phyloP scores from a whole-genome alignment of 2,329 filamentous ascomycete genomes.

The Diaporthe vexans region DNA sequence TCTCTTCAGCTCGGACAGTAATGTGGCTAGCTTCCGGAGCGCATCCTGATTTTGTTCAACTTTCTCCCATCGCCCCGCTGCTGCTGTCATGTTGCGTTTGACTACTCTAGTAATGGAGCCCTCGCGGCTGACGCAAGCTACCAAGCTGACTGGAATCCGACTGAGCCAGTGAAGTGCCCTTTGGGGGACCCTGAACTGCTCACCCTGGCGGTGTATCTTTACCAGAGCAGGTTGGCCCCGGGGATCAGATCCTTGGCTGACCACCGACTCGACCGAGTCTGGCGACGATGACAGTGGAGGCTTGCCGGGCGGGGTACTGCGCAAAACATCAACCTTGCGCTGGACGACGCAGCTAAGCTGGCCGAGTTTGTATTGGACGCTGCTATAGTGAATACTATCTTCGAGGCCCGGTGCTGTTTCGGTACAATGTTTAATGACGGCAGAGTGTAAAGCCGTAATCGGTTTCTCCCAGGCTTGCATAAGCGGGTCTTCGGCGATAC shows the following conservation, averaged over 20 bases:
- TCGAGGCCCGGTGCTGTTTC: neutral
- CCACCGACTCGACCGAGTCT: neutral
- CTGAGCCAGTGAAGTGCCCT: neutral
- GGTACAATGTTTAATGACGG: neutral
- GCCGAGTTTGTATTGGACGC: neutral
- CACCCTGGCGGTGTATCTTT: accelerated
- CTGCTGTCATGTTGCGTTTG: neutral
- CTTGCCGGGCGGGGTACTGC: no score
- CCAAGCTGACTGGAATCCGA: neutral
- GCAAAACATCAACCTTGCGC: neutral
- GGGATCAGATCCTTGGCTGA: no score
- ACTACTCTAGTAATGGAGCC: neutral
- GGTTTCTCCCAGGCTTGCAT: neutral
- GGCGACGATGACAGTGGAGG: neutral
- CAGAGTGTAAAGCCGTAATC: neutral
- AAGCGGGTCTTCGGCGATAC: neutral
- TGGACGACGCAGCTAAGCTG: neutral
- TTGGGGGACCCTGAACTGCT: accelerated
- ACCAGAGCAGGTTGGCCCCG: neutral
- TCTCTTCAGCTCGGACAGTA: constrained; percentile 6
- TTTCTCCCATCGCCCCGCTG: neutral
- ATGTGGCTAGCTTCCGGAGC: neutral
- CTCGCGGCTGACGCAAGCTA: neutral
- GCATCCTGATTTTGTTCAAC: neutral
- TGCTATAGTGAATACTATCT: neutral